Evolutionary conservation across 441 rosid species (phyloP), one percentile per base, ranked within the genome.

Genomic region (Sinapis alba): DNA sequence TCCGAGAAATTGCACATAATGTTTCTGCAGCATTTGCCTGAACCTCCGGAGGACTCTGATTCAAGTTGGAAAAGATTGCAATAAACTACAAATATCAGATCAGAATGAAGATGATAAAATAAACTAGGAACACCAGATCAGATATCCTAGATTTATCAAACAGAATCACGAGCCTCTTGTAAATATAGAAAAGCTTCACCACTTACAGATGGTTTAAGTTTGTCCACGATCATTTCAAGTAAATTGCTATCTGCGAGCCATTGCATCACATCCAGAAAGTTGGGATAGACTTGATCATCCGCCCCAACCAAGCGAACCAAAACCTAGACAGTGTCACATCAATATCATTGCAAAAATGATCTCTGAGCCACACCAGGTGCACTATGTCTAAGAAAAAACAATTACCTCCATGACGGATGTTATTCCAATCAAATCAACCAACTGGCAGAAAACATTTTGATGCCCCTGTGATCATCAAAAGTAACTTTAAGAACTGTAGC

Each of bases 331-430:
- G 53, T 23, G 74, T 62, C 58, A 45, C 63, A 38, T 26, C 13
- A 4, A 57, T 56, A 13, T 72, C 2, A 62, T 50, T 24, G 58
- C 30, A 36, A 73, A 21, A 65, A 24, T 12, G 47, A 73, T 7
- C 43, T 53, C 23, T 41, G 23, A 2, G 57, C 19, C 13, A 36
- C 47, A 53, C 28, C 56, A 51, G 34, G 23, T 63, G 69, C 68
- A 65, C 16, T 10, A 61, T 47, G 53, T 19, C 58, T 61, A 34
- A 43, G 53, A 26, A 45, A 66, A 47, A 28, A 12, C 63, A 62
- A 36, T 66, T 82, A 94, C 98, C 98, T 97, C 97, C 97, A 92
- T 94, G 82, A 97, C 89, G 78, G 98, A 97, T 43, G 98, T 97
- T 78, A 97, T 90, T 80, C 99, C 97, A 62, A 92, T 97, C 83